Conservation (phyloP, 2,329 filamentous ascomycete species). For the Colletotrichum tofieldiae region DNA sequence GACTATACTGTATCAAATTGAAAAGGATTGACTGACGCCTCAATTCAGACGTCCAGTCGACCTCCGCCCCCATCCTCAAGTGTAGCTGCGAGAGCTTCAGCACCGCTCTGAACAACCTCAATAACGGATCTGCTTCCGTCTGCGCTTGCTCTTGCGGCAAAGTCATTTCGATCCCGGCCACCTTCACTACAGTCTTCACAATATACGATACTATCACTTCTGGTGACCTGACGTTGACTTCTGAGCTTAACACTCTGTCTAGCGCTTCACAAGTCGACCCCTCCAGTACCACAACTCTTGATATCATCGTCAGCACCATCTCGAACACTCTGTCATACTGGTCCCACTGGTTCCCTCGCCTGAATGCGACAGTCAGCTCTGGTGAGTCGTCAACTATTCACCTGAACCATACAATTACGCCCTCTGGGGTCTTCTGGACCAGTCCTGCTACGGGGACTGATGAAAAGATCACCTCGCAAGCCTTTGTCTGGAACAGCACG, state of each 20-base stretch:
- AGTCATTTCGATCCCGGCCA: constrained; percentile 1
- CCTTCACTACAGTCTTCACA: constrained; percentile 23
- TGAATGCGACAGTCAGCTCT: neutral
- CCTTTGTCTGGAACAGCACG: neutral
- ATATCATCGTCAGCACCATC: neutral
- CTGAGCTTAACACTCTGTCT: neutral
- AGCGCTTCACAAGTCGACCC: neutral
- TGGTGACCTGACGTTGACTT: neutral
- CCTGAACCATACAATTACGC: neutral
- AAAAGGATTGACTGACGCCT: neutral
- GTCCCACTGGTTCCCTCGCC: neutral
- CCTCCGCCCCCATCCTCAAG: neutral
- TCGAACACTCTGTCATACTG: neutral
- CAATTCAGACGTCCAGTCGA: neutral
- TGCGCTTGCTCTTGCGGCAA: constrained; percentile 16
- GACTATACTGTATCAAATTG: rapidly evolving
- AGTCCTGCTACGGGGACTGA: neutral
- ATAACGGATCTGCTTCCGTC: neutral
- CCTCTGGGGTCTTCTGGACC: constrained; percentile 1
- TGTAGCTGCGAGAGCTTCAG: constrained; percentile 12
- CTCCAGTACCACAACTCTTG: neutral
- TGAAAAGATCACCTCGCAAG: neutral
- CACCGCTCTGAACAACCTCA: neutral
- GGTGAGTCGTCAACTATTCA: neutral
- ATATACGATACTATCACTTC: constrained; percentile 10